These are phyloP conservation scores for Apiotrichum sp. DNA, from an alignment of 1,284 basidiomycete species.

Conservation along the genomic window DNA sequence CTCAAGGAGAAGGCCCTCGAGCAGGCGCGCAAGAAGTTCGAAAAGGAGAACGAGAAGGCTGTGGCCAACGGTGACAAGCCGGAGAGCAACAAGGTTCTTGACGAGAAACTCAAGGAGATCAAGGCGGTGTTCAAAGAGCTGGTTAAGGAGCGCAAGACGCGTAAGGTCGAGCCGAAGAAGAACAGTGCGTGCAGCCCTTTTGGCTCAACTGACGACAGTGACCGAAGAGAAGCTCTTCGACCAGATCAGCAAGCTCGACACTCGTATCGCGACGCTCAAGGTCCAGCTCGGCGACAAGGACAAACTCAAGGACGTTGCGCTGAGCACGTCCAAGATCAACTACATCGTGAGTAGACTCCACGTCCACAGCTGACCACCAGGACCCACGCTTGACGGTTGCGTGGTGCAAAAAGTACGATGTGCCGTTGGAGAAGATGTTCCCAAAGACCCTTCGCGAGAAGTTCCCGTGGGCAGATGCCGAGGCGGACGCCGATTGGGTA, in stretches of 20 bases:
- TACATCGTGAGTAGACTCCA: conserved; percentile 42
- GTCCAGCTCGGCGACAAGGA: conserved; percentile 82
- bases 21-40: conserved; percentile 78
- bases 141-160: conserved; percentile 69
- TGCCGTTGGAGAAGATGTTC: conserved; percentile 86
- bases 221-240: conserved; percentile 65
- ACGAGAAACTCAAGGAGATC: conserved; percentile 69
- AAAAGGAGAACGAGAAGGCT: conserved; percentile 80
- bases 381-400: conserved; percentile 61
- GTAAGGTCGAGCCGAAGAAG: conserved; percentile 62
- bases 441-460: conserved; percentile 66
- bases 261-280: conserved; percentile 74
- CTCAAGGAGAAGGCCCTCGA: conserved; percentile 76
- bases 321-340: conserved; percentile 72
- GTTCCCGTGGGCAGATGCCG: conserved; percentile 47
- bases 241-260: conserved; percentile 52
- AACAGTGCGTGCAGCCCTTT: conserved; percentile 40
- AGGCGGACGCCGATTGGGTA: conserved; percentile 41
- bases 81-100: conserved; percentile 62
- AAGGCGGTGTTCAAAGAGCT: conserved; percentile 66
- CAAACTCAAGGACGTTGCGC: conserved; percentile 85
- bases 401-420: conserved; percentile 70
- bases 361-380: conserved; percentile 50
- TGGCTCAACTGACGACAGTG: conserved; percentile 27
- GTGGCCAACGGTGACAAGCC: conserved; percentile 61